A percentile compares a stretch with the other conserved stretches of the same genome.
Evolutionary conservation across 805 yeast genomes (phyloP).

Genomic region (Barnettozyma sucrosica): DNA sequence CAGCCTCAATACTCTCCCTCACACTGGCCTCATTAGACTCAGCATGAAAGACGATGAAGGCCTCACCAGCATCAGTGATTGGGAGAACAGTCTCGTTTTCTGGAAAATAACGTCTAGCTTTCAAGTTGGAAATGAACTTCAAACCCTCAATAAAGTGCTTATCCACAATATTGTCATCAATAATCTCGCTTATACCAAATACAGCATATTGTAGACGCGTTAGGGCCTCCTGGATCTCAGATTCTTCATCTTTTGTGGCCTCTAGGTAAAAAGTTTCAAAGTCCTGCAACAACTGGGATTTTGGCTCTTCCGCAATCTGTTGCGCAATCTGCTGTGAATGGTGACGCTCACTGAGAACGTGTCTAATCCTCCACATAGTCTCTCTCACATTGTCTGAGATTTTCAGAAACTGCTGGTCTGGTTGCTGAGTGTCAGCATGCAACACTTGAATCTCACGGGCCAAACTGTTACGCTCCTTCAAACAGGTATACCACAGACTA

Average conservation of each 20-base stretch:
- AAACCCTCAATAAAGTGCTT: constrained; percentile 61
- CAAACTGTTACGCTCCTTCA: constrained; percentile 76
- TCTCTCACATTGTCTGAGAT: constrained; percentile 40
- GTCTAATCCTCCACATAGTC: constrained; percentile 77
- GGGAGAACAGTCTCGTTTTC: constrained; percentile 33
- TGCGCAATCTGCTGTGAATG: constrained; percentile 59
- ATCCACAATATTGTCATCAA: constrained; percentile 55
- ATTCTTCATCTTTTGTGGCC: constrained; percentile 47
- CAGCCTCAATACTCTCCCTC: constrained; percentile 33
- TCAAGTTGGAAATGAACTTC: constrained; percentile 60
- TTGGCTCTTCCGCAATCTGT: constrained; percentile 35
- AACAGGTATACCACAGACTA: constrained; percentile 79
- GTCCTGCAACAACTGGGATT: constrained; percentile 47
- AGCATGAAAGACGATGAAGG: constrained; percentile 42
- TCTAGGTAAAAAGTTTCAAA: constrained; percentile 55
- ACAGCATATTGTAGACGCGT: constrained; percentile 76
- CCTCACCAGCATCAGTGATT: constrained; percentile 35
- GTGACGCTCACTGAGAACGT: constrained; percentile 82
- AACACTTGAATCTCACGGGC: constrained; percentile 69
- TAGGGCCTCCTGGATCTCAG: constrained; percentile 59
- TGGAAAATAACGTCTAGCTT: constrained; percentile 46
- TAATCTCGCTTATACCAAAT: constrained; percentile 73
- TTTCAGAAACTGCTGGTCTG: constrained; percentile 28
- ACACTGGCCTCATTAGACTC: constrained; percentile 37
- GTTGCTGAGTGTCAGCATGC: constrained; percentile 35